Percentiles rank a stretch among this genome's conserved stretches.
Evolutionary conservation across 2,329 filamentous ascomycete genomes (phyloP).

Genomic region (Rasamsonia emersonii): DNA sequence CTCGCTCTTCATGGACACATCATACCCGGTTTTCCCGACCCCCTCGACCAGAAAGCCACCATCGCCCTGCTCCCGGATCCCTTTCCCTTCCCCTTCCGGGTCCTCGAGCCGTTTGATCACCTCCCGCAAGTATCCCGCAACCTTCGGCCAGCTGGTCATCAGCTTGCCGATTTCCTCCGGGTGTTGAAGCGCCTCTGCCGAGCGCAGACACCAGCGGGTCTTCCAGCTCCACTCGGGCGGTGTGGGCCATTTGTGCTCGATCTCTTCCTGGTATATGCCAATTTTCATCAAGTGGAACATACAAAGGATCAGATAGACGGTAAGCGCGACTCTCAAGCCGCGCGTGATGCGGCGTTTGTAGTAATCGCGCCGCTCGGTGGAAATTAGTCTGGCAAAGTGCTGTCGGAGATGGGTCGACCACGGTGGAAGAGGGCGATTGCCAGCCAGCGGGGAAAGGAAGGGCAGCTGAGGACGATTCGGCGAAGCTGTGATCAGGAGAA

Average conservation of each 20-base stretch:
- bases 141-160: conserved; percentile 60
- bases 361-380: conserved; percentile 56
- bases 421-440: conserved; percentile 37
- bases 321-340: conserved; percentile 60
- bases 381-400: conserved; percentile 61
- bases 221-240: conserved; percentile 72
- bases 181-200: conserved; percentile 53
- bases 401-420: conserved; percentile 46
- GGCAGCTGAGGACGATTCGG: conserved; percentile 53
- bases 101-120: conserved; percentile 63
- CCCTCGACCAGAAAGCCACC: conserved; percentile 48
- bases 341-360: conserved; percentile 47
- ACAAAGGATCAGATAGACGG: conserved; percentile 59
- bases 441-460: conserved; percentile 52
- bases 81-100: conserved; percentile 57
- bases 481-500: conserved; percentile 43
- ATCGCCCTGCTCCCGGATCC: conserved; percentile 46
- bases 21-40: conserved; percentile 51
- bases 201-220: conserved; percentile 59
- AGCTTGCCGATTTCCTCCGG: conserved; percentile 45
- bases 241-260: conserved; percentile 69
- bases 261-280: conserved; percentile 61
- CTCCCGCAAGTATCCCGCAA: conserved; percentile 52
- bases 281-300: conserved; percentile 54
- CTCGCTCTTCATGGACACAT: conserved; percentile 68